A percentile compares a stretch with the other conserved stretches of the same genome.
Evolutionary conservation across 306 rosid genomes (phyloP).

Genomic region (Cucumis sativus): DNA sequence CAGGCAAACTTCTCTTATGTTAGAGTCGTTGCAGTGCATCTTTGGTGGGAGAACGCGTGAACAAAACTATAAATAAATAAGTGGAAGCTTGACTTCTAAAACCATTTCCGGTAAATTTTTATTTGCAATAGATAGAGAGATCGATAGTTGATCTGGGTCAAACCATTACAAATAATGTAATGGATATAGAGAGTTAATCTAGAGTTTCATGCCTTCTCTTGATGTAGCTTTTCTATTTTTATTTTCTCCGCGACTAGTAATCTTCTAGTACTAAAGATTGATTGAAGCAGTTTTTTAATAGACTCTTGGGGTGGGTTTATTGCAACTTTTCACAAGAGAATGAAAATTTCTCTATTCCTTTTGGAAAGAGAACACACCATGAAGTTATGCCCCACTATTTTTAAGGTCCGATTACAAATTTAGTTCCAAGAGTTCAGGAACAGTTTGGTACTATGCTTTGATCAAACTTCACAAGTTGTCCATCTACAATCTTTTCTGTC

Average conservation of each 20-base stretch:
- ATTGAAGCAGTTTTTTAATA: too few species aligned
- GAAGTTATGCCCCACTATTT: too few species aligned
- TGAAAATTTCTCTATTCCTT: too few species aligned
- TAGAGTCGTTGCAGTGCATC: not conserved
- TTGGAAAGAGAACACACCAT: too few species aligned
- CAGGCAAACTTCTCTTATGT: not conserved
- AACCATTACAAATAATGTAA: not conserved
- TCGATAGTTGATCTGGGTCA: not conserved
- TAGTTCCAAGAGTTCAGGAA: too few species aligned
- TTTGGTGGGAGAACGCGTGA: not conserved
- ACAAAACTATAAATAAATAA: not conserved
- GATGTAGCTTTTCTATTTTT: not conserved
- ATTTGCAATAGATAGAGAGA: not conserved
- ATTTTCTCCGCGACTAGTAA: not conserved
- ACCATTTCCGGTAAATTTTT: not conserved
- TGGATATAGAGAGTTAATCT: not conserved
- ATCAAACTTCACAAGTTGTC: too few species aligned
- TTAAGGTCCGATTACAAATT: too few species aligned
- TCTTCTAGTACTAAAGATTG: too few species aligned
- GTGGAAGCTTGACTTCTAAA: not conserved
- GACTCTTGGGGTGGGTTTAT: too few species aligned
- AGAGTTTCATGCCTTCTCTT: not conserved
- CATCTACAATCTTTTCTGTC: too few species aligned
- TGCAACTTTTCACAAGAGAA: too few species aligned
- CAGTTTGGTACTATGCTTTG: too few species aligned